Evolutionary conservation across 345 rosid genomes (phyloP), one percentile per base, ranked within the genome.

Genomic region (Acer saccharum): DNA sequence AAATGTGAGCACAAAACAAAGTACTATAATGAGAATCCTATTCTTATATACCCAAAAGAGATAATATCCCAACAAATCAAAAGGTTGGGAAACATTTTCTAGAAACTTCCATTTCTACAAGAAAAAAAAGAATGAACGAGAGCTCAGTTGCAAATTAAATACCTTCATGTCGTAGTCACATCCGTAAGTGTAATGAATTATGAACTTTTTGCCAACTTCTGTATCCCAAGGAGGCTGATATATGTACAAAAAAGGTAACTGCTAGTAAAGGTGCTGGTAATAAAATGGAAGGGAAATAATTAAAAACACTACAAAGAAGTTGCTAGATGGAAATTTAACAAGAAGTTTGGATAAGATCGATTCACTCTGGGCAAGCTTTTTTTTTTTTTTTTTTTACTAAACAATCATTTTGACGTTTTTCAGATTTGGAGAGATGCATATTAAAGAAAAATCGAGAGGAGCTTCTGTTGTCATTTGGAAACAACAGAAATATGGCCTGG

Each of bases 181-280:
- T 79, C 99, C 99, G 25, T 94, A 96, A 52, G 98, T 96, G 82
- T 89, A 97, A 83, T 97, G 99, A 73, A 97, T 91, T 78, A 97
- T 94, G 88, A 84, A 90, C 90, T 93, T 94, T 72, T 87, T 82
- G 64, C 93, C 94, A 54, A 94, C 39, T 82, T 91, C 94, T 76
- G 87, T 97, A 85, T 94, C 98, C 99, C 99, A 97, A 44, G 99
- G 99, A 74, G 99, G 99, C 99, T 97, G 87, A 76, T 65, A 72
- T 57, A 83, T 55, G 73, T 84, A 81, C 23, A 82, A 86, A 74
- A 80, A 68, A 77, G 63, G 35, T 32, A 78, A 81, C 21, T 43
- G 32, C 29, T 17, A 71, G 63, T 72, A 65, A 77, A 61, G 76
- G 60, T 16, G 20, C 69, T 64, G 69, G 72, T 39, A 81, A 29